Evolutionary conservation across 345 rosid species (phyloP), one percentile per base, ranked within the genome.

Genomic region (Citrus cavaleriei): DNA sequence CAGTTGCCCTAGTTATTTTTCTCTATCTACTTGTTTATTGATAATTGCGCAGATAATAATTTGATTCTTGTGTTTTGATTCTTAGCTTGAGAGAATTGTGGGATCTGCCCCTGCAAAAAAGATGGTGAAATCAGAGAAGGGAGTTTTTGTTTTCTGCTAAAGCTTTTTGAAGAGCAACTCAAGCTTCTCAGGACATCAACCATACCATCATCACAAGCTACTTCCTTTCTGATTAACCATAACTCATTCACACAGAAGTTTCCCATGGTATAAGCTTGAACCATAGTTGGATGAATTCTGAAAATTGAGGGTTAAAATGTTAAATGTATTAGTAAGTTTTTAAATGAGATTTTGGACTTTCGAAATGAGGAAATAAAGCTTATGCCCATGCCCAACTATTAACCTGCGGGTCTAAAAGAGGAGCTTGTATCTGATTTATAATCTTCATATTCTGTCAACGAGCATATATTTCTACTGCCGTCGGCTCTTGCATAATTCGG

Each of bases 1-100:
- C 21, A 58, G 42, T 63, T 71, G 6, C 19, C 2, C 13, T 46
- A 2, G 35, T 19, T 25, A 6, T 24, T 62, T 24, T 30, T 7
- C 16, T 35, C 66, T 28, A 19, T 9, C 4, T 46, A 42, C 42
- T 2, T 7, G 19, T 35, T 70, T 18, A 21, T 34, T 16, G 51
- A 42, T 68, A 37, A 10, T 7, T 10, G 42, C 5, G 16, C n/a
- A 21, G 12, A 62, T 49, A 13, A 30, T 42, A 12, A 75, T 68
- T 18, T 49, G 2, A 72, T 70, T 58, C 73, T 27, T 73, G 68
- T 77, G 49, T 22, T 28, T 32, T 37, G n/a, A 2, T 58, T 55
- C 77, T 68, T 73, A 93, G 99, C 88, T 95, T 74, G 96, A 95
- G 86, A 90, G 97, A 82, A 89, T 92, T 49, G 97, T 90, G 4